These are phyloP conservation scores for Sporothrix luriei DNA, from an alignment of 2,329 filamentous ascomycete genomes.

Conservation along the genomic window DNA sequence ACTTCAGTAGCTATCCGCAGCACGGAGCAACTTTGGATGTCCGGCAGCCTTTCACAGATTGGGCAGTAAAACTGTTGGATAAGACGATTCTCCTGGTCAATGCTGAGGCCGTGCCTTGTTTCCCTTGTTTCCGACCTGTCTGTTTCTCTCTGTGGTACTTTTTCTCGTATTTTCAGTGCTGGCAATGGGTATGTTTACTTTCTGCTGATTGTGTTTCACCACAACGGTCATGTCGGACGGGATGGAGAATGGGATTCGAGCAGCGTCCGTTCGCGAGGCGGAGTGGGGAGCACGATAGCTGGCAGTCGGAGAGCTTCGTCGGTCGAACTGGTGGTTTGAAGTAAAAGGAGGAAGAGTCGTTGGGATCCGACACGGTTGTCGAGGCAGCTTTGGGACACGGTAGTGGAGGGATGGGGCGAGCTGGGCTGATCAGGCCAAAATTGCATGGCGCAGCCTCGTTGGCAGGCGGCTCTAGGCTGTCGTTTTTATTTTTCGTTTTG, in stretches of 20 bases:
- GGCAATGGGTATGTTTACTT: not conserved
- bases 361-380: conserved; percentile 1
- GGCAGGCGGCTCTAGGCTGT: conserved; percentile 17
- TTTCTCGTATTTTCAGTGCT: not conserved
- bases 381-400: not conserved
- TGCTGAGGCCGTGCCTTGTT: not conserved
- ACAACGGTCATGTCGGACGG: not conserved
- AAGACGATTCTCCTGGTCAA: not conserved
- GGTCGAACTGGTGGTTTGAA: not conserved
- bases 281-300: not conserved
- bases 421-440: conserved; percentile 20
- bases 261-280: not conserved
- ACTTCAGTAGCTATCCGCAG: not conserved
- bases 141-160: not conserved
- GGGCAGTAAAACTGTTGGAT: no score
- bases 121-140: conserved; percentile 10
- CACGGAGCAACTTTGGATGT: not conserved
- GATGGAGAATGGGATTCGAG: no score
- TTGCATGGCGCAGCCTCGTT: conserved; percentile 29
- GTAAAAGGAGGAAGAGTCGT: conserved; percentile 1
- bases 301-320: not conserved
- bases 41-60: not conserved
- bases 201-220: not conserved
- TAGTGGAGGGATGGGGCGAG: conserved; percentile 10
- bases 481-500: not conserved